Conservation (phyloP, 768 basidiomycete species). For the Sarcodon aspratus region DNA sequence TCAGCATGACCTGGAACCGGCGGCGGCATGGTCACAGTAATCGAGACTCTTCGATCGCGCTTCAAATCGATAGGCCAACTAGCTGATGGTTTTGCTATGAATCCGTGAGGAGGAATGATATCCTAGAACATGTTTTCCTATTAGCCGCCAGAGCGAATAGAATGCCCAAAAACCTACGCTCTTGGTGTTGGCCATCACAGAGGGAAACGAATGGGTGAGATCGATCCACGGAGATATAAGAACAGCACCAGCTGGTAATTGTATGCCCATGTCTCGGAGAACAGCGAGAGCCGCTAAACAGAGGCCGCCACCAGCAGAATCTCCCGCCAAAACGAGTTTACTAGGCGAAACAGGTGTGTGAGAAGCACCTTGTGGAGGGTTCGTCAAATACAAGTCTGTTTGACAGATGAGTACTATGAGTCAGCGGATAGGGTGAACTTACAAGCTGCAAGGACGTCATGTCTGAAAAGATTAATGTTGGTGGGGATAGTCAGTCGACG, state of each 20-base stretch:
- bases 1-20: slow-evolving; percentile 40
- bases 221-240: slow-evolving; percentile 80
- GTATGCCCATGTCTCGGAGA: slow-evolving; percentile 58
- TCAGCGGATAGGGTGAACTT: slow-evolving; percentile 6
- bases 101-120: slow-evolving; percentile 53
- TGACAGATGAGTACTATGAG: background rate
- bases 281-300: slow-evolving; percentile 48
- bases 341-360: slow-evolving; percentile 55
- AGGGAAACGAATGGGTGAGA: slow-evolving; percentile 77
- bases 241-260: slow-evolving; percentile 65
- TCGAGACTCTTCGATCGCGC: slow-evolving; percentile 20
- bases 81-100: slow-evolving; percentile 46
- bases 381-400: slow-evolving; percentile 62
- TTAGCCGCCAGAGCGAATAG: background rate
- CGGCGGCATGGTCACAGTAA: slow-evolving; percentile 27
- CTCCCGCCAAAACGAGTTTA: slow-evolving; percentile 69
- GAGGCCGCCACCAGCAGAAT: slow-evolving; percentile 68
- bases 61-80: slow-evolving; percentile 43
- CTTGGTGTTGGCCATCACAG: slow-evolving; percentile 52
- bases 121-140: slow-evolving; percentile 29
- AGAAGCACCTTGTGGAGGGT: slow-evolving; percentile 49
- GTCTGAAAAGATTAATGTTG: slow-evolving; percentile 11
- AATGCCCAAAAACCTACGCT: slow-evolving; percentile 30
- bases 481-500: background rate
- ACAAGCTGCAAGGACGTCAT: slow-evolving; percentile 72